Conservation (phyloP, 345 rosid species). For the Diplotaxis tenuifolia region DNA sequence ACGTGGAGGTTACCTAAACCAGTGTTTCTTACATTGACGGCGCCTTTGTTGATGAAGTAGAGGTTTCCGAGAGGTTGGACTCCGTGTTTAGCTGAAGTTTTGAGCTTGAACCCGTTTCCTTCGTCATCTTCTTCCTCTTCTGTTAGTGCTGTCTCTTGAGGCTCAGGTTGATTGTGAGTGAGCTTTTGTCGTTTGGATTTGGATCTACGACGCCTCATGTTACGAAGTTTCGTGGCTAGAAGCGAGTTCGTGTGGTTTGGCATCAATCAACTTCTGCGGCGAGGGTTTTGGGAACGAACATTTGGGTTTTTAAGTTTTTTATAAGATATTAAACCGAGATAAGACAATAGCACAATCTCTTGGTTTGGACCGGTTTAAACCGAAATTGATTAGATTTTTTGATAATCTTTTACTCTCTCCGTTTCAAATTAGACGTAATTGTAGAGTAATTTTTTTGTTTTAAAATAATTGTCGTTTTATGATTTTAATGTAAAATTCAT, state of each 20-base stretch:
- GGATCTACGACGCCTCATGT: slow-evolving; percentile 6
- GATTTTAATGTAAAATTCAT: too few relatives aligned
- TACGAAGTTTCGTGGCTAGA: slow-evolving; percentile 35
- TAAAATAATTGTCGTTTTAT: too few relatives aligned
- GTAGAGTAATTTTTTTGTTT: too few relatives aligned
- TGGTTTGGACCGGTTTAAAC: neutral
- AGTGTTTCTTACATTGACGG: slow-evolving; percentile 64
- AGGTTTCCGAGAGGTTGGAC: slow-evolving; percentile 93
- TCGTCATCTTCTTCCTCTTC: slow-evolving; percentile 37
- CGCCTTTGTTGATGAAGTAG: slow-evolving; percentile 50
- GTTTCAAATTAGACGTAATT: too few relatives aligned
- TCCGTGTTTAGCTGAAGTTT: slow-evolving; percentile 55
- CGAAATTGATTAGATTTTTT: neutral
- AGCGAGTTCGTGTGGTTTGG: slow-evolving; percentile 36
- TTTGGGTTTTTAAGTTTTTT: slow-evolving; percentile 14
- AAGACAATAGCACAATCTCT: neutral
- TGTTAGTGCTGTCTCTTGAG: neutral
- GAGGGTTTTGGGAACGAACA: slow-evolving; percentile 37
- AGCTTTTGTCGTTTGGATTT: slow-evolving; percentile 34
- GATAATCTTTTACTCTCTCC: neutral
- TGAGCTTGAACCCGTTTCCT: slow-evolving; percentile 59
- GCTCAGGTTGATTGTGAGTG: neutral
- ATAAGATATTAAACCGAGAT: neutral
- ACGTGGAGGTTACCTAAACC: slow-evolving; percentile 76
- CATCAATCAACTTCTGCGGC: slow-evolving; percentile 37